These are phyloP conservation scores for Neoscytalidium dimidiatum DNA, from an alignment of 2,329 filamentous ascomycete genomes.

Conservation along the genomic window DNA sequence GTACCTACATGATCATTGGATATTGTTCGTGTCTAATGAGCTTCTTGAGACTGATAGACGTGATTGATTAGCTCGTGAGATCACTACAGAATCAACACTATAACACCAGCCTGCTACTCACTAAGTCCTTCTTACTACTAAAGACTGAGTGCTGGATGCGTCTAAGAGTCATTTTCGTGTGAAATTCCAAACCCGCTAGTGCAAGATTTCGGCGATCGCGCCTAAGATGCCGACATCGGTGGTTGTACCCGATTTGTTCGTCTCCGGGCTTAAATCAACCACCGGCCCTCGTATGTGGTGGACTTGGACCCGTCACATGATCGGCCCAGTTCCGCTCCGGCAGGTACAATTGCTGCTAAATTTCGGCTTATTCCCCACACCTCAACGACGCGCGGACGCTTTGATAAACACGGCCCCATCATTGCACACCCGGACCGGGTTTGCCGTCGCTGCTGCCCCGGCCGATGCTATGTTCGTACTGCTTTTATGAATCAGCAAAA, in stretches of 20 bases:
- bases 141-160: too few species aligned
- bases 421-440: too few species aligned
- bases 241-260: neutral
- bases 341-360: neutral
- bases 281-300: neutral
- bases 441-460: too few species aligned
- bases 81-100: neutral
- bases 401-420: neutral
- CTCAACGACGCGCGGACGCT: neutral
- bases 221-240: neutral
- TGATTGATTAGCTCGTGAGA: too few species aligned
- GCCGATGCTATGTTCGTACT: too few species aligned
- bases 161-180: too few species aligned
- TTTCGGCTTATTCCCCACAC: neutral
- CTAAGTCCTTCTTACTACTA: too few species aligned
- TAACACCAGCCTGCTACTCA: too few species aligned
- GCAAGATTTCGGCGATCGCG: neutral
- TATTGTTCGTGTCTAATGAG: too few species aligned
- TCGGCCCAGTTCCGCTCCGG: conserved; percentile 3
- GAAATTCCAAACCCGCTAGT: neutral
- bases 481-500: too few species aligned
- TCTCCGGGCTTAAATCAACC: neutral
- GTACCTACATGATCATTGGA: neutral
- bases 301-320: neutral
- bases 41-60: too few species aligned